Evolutionary conservation across 2,329 filamentous ascomycete species (phyloP).

Genomic region (Pyrenophora seminiperda): DNA sequence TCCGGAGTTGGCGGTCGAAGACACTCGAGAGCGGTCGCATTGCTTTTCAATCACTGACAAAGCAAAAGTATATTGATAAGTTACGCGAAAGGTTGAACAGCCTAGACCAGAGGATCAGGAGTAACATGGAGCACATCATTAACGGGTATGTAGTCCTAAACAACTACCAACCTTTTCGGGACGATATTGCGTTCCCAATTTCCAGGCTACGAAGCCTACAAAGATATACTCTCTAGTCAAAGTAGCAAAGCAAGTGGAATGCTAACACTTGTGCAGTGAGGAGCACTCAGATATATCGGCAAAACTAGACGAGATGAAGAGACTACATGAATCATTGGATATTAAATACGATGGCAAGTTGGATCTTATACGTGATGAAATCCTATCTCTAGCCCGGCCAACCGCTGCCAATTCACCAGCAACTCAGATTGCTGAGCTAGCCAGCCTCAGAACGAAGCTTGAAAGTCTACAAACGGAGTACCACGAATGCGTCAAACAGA

Average conservation of each 20-base stretch:
- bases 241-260: no score
- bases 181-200: background rate
- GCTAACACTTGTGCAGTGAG: background rate
- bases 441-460: constrained; percentile 16
- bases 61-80: background rate
- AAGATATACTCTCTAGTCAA: no score
- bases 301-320: background rate
- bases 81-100: background rate
- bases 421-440: background rate
- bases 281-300: background rate
- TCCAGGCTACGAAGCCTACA: background rate
- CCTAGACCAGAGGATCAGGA: background rate
- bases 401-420: background rate
- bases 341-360: background rate
- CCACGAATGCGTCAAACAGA: background rate
- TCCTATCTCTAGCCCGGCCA: background rate
- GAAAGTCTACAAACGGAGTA: constrained; percentile 11
- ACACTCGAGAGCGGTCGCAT: background rate
- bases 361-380: background rate
- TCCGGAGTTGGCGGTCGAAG: background rate
- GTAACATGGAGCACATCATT: background rate
- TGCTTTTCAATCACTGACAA: background rate
- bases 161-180: no score
- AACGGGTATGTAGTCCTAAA: background rate
- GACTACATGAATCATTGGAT: background rate